These are phyloP conservation scores for Amylocarpus encephaloides DNA, from an alignment of 2,329 filamentous ascomycete genomes.

Conservation along the genomic window DNA sequence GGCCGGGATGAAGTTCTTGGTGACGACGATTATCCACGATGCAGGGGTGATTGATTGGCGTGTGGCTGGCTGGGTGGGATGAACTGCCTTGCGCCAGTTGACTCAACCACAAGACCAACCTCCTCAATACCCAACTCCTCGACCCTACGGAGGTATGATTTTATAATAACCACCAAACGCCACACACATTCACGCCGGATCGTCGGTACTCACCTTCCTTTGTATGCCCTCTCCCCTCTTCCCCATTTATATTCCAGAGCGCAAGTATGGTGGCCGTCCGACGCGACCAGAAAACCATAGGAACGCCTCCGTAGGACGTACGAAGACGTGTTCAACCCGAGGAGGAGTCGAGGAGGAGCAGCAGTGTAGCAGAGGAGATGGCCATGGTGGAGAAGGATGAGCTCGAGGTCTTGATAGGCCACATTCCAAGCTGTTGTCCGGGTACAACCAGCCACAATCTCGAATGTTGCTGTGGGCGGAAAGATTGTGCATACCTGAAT, in stretches of 20 bases:
- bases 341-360: background rate
- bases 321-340: conserved; percentile 2
- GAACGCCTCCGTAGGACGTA: conserved; percentile 12
- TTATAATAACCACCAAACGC: background rate
- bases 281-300: conserved; percentile 15
- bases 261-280: conserved; percentile 20
- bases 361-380: background rate
- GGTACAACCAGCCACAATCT: conserved; percentile 16
- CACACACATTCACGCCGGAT: conserved; percentile 3
- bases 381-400: conserved; percentile 16
- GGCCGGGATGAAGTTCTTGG: conserved; percentile 7
- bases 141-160: background rate
- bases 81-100: background rate
- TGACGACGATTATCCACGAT: background rate
- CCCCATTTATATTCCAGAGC: conserved; percentile 7
- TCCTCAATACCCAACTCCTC: background rate
- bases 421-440: conserved; percentile 22
- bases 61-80: conserved; percentile 2
- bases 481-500: conserved; percentile 71
- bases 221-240: too few relatives aligned
- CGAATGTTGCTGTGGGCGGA: conserved; percentile 77
- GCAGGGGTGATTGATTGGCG: background rate
- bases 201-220: conserved; percentile 7
- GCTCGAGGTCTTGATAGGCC: conserved; percentile 22
- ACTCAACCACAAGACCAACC: background rate